Evolutionary conservation across 2,329 filamentous ascomycete species (phyloP).

Genomic region (Delphinella strobiligena): DNA sequence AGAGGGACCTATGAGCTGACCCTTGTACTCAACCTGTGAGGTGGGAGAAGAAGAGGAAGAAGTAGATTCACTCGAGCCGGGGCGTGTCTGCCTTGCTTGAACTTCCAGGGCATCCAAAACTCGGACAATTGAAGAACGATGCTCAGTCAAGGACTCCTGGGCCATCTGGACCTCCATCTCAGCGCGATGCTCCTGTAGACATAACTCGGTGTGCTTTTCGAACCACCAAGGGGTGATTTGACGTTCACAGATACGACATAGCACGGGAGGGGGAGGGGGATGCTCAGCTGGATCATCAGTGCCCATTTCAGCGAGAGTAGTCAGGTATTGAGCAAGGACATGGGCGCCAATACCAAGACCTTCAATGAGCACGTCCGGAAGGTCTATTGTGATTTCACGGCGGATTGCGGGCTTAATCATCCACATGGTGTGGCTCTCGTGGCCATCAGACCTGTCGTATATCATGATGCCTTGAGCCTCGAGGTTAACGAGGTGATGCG

Average conservation of each 20-base stretch:
- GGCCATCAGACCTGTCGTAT: conserved; percentile 76
- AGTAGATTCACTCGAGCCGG: conserved; percentile 39
- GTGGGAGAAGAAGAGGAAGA: conserved; percentile 17
- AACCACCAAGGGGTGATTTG: conserved; percentile 99
- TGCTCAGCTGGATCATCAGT: conserved; percentile 62
- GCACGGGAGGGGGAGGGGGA: conserved; percentile 68
- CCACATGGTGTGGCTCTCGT: conserved; percentile 97
- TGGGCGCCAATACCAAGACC: conserved; percentile 90
- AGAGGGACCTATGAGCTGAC: conserved; percentile 67
- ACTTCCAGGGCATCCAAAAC: conserved; percentile 87
- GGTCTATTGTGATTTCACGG: conserved; percentile 88
- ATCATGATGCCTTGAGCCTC: conserved; percentile 99
- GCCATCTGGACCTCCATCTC: conserved; percentile 97
- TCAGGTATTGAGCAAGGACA: conserved; percentile 87
- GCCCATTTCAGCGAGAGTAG: conserved; percentile 72
- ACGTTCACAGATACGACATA: conserved; percentile 94
- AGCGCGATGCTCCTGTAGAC: conserved; percentile 86
- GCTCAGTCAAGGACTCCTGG: conserved; percentile 83
- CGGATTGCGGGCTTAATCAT: conserved; percentile 91
- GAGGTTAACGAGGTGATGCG: conserved; percentile 53
- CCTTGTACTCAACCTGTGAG: conserved; percentile 65
- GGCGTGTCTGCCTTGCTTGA: conserved; percentile 50
- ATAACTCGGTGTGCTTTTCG: conserved; percentile 95
- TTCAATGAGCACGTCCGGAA: conserved; percentile 80
- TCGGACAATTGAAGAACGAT: conserved; percentile 87